Conservation (phyloP, 441 rosid species). For the Adansonia madagascariensis region DNA sequence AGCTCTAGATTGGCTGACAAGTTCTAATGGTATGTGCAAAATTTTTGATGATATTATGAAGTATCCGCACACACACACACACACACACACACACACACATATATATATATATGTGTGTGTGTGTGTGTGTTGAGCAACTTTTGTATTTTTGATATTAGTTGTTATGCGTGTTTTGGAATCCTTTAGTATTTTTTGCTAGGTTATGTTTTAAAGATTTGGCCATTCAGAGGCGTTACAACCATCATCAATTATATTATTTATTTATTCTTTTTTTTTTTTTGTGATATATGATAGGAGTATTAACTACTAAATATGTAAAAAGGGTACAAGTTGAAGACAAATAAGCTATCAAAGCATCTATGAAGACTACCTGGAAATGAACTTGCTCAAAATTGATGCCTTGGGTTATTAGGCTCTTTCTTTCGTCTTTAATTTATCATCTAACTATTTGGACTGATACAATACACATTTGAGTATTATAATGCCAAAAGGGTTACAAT, state of each 20-base stretch:
- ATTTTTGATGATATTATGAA: background rate
- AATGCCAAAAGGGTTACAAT: background rate
- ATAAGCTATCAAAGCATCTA: background rate
- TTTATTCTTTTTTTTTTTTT: no score
- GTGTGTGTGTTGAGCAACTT: background rate
- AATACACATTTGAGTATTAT: background rate
- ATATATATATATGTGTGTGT: background rate
- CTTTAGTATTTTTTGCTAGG: background rate
- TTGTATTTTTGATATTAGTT: background rate
- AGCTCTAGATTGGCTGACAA: slow-evolving; percentile 82
- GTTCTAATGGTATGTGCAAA: slow-evolving; percentile 51
- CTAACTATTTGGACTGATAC: background rate
- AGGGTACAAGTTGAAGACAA: background rate
- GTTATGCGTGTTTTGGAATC: background rate
- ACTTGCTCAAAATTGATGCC: background rate
- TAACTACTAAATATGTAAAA: background rate
- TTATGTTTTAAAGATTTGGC: background rate
- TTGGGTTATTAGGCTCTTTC: slow-evolving; percentile 4
- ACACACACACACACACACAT: no score
- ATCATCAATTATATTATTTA: background rate
- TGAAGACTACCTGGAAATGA: slow-evolving; percentile 2
- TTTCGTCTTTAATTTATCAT: background rate
- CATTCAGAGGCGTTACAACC: background rate
- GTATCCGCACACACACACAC: background rate
- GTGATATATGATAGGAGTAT: slow-evolving; percentile 3